Base-by-base conservation (phyloP, 306 rosid genomes). In the Lotus japonicus region DNA sequence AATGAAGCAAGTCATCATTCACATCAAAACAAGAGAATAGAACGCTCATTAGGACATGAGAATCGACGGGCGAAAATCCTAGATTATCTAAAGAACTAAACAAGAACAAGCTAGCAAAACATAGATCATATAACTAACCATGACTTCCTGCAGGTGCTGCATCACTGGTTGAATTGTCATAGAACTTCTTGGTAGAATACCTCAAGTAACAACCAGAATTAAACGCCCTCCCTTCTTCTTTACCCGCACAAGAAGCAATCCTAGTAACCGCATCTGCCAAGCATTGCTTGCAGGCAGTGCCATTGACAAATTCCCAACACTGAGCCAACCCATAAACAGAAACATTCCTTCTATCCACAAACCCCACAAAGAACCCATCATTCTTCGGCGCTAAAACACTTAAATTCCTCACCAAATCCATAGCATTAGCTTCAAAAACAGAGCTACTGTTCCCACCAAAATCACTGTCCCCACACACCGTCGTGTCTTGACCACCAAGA, bases 241-340 rank as follows among this genome's bases (percentile, higher is more conserved):
- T 73, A 13, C 16, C 11, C 26, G 58, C 4, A 64, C 78, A 73
- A 1, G 41, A 73, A 14, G 26, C 50, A 44, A 73, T 64, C 58
- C 65, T 64, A 53, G 49, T 43, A 38, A 44, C 58, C 43, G 72
- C 78, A 5, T 53, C 50, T 7, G n/a, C 66, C 50, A 73, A 73
- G 33, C 78, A 73, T 0, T 35, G n/a, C 13, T 51, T 8, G 42
- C 78, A 73, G 6, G 46, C 44, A 64, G 58, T 64, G 0, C 31
- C 58, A 54, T 55, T 64, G 9, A 73, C 58, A 64, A 11, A 44
- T 16, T 64, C 15, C 78, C 72, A 73, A 26, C 72, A 73, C 21
- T 73, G 78, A 73, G 78, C 65, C 78, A 73, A 73, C 10, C 72
- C 78, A 73, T 73, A 73, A 44, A 73, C 71, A 18, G 51, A 54